Conservation (phyloP, 768 basidiomycete genomes). For the Hygrophorus pudorinus region DNA sequence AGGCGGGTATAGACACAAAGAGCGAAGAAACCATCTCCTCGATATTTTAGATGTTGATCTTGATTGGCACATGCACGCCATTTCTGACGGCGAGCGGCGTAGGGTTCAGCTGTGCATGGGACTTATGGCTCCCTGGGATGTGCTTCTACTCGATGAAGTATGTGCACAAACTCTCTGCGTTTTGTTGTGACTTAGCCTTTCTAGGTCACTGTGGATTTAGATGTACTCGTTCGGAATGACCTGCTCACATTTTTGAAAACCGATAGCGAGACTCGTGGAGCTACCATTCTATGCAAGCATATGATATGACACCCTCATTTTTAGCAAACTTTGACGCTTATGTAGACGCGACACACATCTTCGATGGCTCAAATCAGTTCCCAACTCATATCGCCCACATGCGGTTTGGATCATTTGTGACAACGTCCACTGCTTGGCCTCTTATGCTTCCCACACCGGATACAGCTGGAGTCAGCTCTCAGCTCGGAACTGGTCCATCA, state of each 20-base stretch:
- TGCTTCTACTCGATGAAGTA: slow-evolving; percentile 91
- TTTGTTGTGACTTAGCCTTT: slow-evolving; percentile 1
- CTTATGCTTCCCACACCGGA: slow-evolving; percentile 17
- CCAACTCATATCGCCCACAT: slow-evolving; percentile 93
- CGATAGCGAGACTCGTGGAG: slow-evolving; percentile 70
- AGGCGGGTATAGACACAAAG: slow-evolving; percentile 91
- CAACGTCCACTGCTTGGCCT: slow-evolving; percentile 64
- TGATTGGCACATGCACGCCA: slow-evolving; percentile 92
- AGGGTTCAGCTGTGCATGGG: slow-evolving; percentile 92
- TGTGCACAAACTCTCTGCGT: slow-evolving; percentile 5
- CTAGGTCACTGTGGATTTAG: slow-evolving; percentile 93
- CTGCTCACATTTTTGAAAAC: slow-evolving; percentile 79
- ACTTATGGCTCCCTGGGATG: slow-evolving; percentile 90
- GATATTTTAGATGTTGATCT: slow-evolving; percentile 92
- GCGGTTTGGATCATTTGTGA: slow-evolving; percentile 69
- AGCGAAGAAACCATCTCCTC: slow-evolving; percentile 73
- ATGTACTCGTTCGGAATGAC: slow-evolving; percentile 88
- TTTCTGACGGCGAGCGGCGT: slow-evolving; percentile 93
- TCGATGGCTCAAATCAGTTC: slow-evolving; percentile 84
- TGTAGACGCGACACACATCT: slow-evolving; percentile 93
- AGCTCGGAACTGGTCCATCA: slow-evolving; percentile 18
- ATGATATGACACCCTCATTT: slow-evolving; percentile 3
- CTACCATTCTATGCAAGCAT: slow-evolving; percentile 77
- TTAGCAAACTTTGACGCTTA: neutral
- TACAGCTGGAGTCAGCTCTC: slow-evolving; percentile 8